Evolutionary conservation across 768 basidiomycete genomes (phyloP).

Genomic region (Favolaschia claudopus): DNA sequence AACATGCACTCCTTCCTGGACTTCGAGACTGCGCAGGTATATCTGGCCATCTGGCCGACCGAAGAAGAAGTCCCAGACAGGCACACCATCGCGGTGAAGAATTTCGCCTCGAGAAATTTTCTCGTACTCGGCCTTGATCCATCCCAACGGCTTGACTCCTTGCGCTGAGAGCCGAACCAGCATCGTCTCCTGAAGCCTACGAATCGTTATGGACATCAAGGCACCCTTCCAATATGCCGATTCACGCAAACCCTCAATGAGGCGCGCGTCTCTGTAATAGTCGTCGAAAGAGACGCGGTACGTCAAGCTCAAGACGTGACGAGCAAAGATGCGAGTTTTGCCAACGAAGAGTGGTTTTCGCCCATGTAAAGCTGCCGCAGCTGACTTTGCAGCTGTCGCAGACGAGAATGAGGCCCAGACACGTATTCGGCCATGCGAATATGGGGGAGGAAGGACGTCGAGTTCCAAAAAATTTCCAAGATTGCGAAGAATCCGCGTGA

Average conservation of each 20-base stretch:
- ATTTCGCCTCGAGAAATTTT: conserved; percentile 68
- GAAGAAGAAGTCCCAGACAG: conserved; percentile 76
- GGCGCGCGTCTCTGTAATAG: conserved; percentile 49
- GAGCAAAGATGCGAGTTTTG: conserved; percentile 54
- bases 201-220: conserved; percentile 34
- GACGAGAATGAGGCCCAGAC: conserved; percentile 66
- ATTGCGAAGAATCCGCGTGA: conserved; percentile 49
- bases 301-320: conserved; percentile 60
- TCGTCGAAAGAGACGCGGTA: conserved; percentile 48
- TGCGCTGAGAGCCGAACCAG: conserved; percentile 59
- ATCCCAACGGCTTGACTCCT: conserved; percentile 56
- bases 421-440: conserved; percentile 53
- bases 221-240: conserved; percentile 39
- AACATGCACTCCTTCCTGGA: conserved; percentile 50
- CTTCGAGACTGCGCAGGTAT: conserved; percentile 56
- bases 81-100: conserved; percentile 56
- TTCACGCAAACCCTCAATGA: conserved; percentile 54
- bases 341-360: conserved; percentile 55
- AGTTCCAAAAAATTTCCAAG: conserved; percentile 46
- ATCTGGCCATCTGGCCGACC: conserved; percentile 43
- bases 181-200: conserved; percentile 30
- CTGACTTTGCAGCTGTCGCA: conserved; percentile 58
- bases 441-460: conserved; percentile 59
- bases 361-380: conserved; percentile 55
- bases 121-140: conserved; percentile 68